Evolutionary conservation across 2,329 filamentous ascomycete genomes (phyloP).

Genomic region (Pseudocercospora fijiensis): DNA sequence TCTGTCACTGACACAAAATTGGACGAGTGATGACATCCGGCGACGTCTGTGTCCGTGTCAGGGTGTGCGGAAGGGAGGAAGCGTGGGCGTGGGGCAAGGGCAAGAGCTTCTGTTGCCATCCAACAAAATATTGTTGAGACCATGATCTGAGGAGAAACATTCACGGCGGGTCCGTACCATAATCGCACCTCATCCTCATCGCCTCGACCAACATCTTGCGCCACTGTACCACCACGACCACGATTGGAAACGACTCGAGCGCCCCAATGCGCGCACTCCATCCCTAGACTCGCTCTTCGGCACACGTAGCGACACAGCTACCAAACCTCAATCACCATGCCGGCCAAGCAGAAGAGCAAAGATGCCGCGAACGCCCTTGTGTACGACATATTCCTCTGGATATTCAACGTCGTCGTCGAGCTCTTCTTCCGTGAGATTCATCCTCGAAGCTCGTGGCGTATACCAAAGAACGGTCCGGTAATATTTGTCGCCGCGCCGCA

Average conservation of each 20-base stretch:
- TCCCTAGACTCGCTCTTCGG: not conserved
- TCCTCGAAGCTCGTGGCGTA: constrained; percentile 90
- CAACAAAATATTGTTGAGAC: not conserved
- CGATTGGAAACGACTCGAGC: not conserved
- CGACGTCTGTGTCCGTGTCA: not conserved
- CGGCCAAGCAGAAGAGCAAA: constrained; percentile 27
- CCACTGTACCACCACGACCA: not conserved
- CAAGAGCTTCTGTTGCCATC: not conserved
- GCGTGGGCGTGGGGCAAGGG: not conserved
- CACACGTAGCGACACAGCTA: not conserved
- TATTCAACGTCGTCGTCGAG: constrained; percentile 80
- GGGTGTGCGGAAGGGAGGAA: not conserved
- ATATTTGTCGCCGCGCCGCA: constrained; percentile 96
- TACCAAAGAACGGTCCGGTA: constrained; percentile 82
- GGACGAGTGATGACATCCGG: not conserved
- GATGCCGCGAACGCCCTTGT: constrained; percentile 32
- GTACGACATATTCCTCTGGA: constrained; percentile 76
- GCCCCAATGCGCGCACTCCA: not conserved
- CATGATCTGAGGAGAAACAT: not conserved
- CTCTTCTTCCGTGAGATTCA: constrained; percentile 98
- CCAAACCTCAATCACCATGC: constrained; percentile 1
- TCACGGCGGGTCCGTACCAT: not conserved
- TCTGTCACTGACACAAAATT: not conserved
- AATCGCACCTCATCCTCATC: not conserved
- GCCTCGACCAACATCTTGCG: not conserved